phyloP scores from a whole-genome alignment of 805 yeast genomes.

The Pichia membranifaciens region DNA sequence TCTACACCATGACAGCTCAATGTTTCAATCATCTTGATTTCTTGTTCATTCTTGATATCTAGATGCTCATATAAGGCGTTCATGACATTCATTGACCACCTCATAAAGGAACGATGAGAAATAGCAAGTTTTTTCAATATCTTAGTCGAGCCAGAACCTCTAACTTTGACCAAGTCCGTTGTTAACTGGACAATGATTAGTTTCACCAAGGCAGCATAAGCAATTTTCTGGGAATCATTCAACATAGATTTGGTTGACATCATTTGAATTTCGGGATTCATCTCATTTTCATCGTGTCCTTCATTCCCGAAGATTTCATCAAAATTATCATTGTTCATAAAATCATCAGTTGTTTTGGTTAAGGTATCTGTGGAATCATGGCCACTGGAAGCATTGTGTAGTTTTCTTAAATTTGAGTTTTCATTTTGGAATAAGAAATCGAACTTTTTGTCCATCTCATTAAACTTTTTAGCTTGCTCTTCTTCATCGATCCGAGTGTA shows the following conservation, averaged over 20 bases:
- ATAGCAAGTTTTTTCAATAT: slow-evolving; percentile 54
- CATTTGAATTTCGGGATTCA: slow-evolving; percentile 58
- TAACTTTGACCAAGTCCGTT: slow-evolving; percentile 59
- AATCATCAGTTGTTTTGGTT: slow-evolving; percentile 13
- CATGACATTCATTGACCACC: slow-evolving; percentile 77
- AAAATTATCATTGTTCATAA: slow-evolving; percentile 22
- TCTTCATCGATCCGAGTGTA: slow-evolving; percentile 87
- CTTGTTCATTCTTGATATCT: slow-evolving; percentile 62
- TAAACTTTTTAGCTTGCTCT: slow-evolving; percentile 73
- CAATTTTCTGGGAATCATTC: slow-evolving; percentile 79
- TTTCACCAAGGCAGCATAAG: slow-evolving; percentile 82
- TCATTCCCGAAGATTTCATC: slow-evolving; percentile 18
- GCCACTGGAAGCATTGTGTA: slow-evolving; percentile 18
- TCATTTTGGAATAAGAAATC: slow-evolving; percentile 43
- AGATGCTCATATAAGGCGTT: slow-evolving; percentile 72
- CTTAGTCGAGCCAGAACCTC: slow-evolving; percentile 46
- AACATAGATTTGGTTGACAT: slow-evolving; percentile 76
- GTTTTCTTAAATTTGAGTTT: slow-evolving; percentile 27
- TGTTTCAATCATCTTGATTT: slow-evolving; percentile 80
- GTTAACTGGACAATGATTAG: slow-evolving; percentile 77
- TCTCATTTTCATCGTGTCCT: slow-evolving; percentile 30
- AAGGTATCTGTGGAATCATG: background rate
- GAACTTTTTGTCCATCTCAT: slow-evolving; percentile 44
- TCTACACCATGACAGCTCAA: slow-evolving; percentile 79
- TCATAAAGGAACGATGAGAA: slow-evolving; percentile 72